Conservation (phyloP, 768 basidiomycete genomes). For the Suillus hirtellus region DNA sequence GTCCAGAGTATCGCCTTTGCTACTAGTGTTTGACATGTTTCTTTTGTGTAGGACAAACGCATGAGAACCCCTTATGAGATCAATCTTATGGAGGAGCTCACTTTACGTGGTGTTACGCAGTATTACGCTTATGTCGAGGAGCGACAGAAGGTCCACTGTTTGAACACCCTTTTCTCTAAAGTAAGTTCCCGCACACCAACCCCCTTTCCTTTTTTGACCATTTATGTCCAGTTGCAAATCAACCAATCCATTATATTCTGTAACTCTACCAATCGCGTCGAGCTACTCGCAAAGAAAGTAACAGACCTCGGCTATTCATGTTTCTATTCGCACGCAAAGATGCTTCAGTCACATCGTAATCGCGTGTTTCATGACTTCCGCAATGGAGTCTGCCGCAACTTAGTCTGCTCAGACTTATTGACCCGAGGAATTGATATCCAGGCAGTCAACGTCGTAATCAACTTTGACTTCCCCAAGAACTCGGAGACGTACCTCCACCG, state of each 20-base stretch:
- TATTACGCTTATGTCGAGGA: conserved; percentile 99
- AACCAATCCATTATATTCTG: conserved; percentile 99
- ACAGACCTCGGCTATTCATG: conserved; percentile 99
- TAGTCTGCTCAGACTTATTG: conserved; percentile 96
- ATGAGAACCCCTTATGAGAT: conserved; percentile 96
- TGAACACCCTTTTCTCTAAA: conserved; percentile 99
- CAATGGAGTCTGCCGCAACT: conserved; percentile 96
- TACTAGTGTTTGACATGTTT: conserved; percentile 21
- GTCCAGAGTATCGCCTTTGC: not conserved
- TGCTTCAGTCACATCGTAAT: conserved; percentile 98
- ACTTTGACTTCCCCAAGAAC: conserved; percentile 99
- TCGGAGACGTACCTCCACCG: conserved; percentile 98
- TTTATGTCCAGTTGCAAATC: conserved; percentile 83
- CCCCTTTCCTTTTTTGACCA: conserved; percentile 10
- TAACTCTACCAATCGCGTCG: conserved; percentile 99
- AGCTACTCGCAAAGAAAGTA: conserved; percentile 98
- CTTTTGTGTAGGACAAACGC: conserved; percentile 75
- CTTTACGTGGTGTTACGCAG: conserved; percentile 96
- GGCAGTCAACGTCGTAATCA: conserved; percentile 99
- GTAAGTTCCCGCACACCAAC: conserved; percentile 37
- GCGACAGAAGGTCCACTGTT: conserved; percentile 98
- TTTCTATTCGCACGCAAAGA: conserved; percentile 99
- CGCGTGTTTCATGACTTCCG: conserved; percentile 99
- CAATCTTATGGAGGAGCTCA: conserved; percentile 99
- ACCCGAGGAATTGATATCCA: conserved; percentile 99